A percentile compares a stretch with the other conserved stretches of the same genome.
Evolutionary conservation across 768 basidiomycete species (phyloP).

Genomic region (Fibroporia radiculosa): DNA sequence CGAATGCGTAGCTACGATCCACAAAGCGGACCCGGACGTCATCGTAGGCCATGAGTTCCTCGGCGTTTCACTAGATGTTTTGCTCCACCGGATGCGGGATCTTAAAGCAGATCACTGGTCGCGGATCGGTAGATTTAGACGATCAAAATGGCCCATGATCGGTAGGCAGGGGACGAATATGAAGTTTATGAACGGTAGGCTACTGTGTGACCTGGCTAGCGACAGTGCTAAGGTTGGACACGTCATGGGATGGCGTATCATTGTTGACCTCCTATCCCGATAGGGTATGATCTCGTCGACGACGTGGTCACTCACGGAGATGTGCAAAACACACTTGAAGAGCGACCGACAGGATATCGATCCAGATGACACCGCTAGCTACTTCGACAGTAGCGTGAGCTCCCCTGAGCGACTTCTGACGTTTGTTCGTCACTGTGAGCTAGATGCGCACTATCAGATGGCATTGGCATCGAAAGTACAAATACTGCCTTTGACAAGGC

Average conservation of each 20-base stretch:
- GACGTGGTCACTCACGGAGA: constrained; percentile 97
- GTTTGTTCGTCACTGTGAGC: constrained; percentile 89
- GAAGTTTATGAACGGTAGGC: constrained; percentile 72
- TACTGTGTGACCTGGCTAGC: constrained; percentile 89
- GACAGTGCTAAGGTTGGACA: constrained; percentile 81
- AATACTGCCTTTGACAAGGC: constrained; percentile 84
- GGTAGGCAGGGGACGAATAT: constrained; percentile 81
- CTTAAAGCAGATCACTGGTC: constrained; percentile 93
- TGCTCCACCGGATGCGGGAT: constrained; percentile 86
- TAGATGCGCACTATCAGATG: constrained; percentile 97
- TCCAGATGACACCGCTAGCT: constrained; percentile 87
- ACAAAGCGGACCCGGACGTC: constrained; percentile 89
- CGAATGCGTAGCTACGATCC: constrained; percentile 47
- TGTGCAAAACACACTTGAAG: constrained; percentile 87
- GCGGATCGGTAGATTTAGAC: constrained; percentile 81
- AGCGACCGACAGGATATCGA: constrained; percentile 90
- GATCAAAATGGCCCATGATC: constrained; percentile 75
- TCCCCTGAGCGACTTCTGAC: constrained; percentile 73
- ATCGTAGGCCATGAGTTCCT: constrained; percentile 93
- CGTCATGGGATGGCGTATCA: no score
- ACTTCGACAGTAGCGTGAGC: constrained; percentile 77
- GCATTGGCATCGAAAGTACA: constrained; percentile 93
- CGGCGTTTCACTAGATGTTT: constrained; percentile 81
- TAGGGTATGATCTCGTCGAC: constrained; percentile 96
- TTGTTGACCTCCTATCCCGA: no score